Conservation (phyloP, 2,329 filamentous ascomycete genomes). For the Cercospora canescens region DNA sequence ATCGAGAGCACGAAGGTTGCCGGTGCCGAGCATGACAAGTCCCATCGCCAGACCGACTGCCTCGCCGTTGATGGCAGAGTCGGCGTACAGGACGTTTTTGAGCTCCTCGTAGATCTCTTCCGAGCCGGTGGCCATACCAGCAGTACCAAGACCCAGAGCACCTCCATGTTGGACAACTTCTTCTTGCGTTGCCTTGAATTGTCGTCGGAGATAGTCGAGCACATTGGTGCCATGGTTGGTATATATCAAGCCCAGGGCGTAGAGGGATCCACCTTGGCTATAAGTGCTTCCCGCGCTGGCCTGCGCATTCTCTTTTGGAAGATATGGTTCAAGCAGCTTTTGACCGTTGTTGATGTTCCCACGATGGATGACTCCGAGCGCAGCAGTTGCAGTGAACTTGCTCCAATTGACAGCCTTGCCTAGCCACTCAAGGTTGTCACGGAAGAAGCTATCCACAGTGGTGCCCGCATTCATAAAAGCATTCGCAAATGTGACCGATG, state of each 20-base stretch:
- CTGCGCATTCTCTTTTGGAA: conserved; percentile 74
- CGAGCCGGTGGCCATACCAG: conserved; percentile 94
- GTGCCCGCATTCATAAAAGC: conserved; percentile 99
- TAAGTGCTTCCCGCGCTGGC: conserved; percentile 79
- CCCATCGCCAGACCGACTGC: conserved; percentile 96
- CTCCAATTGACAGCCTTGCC: conserved; percentile 99
- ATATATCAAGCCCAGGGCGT: conserved; percentile 93
- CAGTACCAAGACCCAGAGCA: conserved; percentile 90
- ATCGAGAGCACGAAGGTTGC: conserved; percentile 87
- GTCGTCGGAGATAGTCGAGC: conserved; percentile 72
- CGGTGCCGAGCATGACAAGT: conserved; percentile 97
- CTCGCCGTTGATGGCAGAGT: conserved; percentile 95
- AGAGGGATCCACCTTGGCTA: conserved; percentile 93
- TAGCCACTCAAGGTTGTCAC: conserved; percentile 95
- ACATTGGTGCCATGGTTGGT: conserved; percentile 96
- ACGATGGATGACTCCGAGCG: conserved; percentile 92
- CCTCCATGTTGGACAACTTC: conserved; percentile 98
- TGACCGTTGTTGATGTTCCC: conserved; percentile 92
- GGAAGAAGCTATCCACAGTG: conserved; percentile 97
- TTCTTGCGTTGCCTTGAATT: conserved; percentile 74
- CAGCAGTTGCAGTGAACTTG: conserved; percentile 96
- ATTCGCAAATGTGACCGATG: conserved; percentile 94
- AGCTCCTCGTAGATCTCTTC: conserved; percentile 89
- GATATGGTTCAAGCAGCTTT: conserved; percentile 91
- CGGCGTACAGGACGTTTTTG: conserved; percentile 82